Base-by-base conservation (phyloP, 257 asterid genomes). In the Plectranthus barbatus region DNA sequence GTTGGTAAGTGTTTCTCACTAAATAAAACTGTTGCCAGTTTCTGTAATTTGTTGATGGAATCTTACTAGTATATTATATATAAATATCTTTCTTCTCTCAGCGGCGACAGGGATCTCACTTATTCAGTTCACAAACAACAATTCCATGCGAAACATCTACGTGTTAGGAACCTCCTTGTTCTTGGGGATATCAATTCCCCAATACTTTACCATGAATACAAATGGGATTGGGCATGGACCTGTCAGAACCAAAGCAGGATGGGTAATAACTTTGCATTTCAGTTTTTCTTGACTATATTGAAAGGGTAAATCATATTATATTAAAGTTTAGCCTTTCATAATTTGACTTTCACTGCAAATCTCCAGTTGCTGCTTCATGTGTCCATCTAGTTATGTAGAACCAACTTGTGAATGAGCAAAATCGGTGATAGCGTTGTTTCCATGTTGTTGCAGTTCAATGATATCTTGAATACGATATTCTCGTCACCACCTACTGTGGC, bases 71-170 rank as follows among this genome's bases (percentile, higher is more conserved):
- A 24, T 34, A 4, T 14, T n/a, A n/a, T n/a, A n/a, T n/a, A n/a
- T n/a, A n/a, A n/a, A n/a, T n/a, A n/a, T 2, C 15, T 40, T 50
- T 72, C 56, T 72, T 23, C 36, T 46, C 44, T 52, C 96, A 93
- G 97, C 99, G 76, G 97, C 97, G 19, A 47, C 64, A 14, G 99
- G 99, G 59, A 67, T 93, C 71, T 90, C 99, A 5, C 88, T 85
- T 66, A 74, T 83, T 48, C 99, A 93, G 74, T 93, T 93, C 68
- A 78, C 95, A 3, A 93, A 90, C 80, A 84, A 78, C 66, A 93
- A 93, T 79, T 93, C 99, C 62, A 60, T 93, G 94, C 76, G 99
- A 46, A 93, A 90, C 81, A 85, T 93, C 56, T 93, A 93, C 8
- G 69, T 90, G 19, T 59, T 87, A 57, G 97, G 99, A 12, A 67